phyloP scores from a whole-genome alignment of 257 asterid species.

The Przewalskia tangutica region DNA sequence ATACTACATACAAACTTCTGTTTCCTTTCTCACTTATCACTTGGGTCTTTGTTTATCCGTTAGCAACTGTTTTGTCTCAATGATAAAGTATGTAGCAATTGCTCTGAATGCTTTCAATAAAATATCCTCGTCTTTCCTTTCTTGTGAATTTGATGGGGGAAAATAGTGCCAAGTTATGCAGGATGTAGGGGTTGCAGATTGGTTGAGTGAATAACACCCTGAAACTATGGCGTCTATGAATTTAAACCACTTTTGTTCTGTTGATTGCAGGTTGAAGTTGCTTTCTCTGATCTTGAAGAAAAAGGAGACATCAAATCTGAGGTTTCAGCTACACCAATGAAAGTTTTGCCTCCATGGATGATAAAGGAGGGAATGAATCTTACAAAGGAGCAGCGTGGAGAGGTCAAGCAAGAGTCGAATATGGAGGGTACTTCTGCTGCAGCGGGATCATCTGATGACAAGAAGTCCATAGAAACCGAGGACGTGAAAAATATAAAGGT shows the following conservation, averaged over 20 bases:
- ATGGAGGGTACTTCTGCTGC: no score
- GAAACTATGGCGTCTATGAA: neutral
- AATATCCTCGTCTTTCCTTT: neutral
- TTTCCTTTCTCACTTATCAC: neutral
- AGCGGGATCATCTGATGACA: no score
- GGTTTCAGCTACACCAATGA: slow-evolving; percentile 40
- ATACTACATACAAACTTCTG: neutral
- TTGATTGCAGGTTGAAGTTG: slow-evolving; percentile 84
- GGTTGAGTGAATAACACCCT: neutral
- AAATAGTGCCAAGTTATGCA: neutral
- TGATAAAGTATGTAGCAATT: neutral
- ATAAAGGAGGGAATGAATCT: slow-evolving; percentile 83
- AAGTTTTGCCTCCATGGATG: slow-evolving; percentile 99
- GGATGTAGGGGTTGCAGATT: neutral
- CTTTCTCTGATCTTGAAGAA: slow-evolving; percentile 68
- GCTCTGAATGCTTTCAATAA: neutral
- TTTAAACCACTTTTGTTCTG: neutral
- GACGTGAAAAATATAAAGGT: slow-evolving; percentile 64
- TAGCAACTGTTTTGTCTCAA: neutral
- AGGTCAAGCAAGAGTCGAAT: no score
- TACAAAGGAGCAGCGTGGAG: no score
- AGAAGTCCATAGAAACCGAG: no score
- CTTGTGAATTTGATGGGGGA: neutral
- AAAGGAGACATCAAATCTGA: slow-evolving; percentile 56
- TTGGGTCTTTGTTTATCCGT: neutral